These are phyloP conservation scores for Termitomyces sp. DNA, from an alignment of 768 basidiomycete species.

Conservation along the genomic window DNA sequence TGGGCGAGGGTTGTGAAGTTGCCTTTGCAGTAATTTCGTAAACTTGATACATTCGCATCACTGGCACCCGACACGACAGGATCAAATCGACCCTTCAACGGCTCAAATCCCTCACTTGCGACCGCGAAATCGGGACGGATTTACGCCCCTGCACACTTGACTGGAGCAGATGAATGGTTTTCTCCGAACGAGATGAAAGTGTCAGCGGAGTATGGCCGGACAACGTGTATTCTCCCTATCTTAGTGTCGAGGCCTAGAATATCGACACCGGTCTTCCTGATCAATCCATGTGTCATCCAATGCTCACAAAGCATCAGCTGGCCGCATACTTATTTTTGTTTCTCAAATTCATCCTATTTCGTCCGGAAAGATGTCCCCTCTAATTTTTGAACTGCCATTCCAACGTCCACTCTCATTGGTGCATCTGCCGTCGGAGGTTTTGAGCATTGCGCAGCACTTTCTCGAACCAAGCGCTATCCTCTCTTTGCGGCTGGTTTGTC, in stretches of 20 bases:
- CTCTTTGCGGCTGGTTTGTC: slow-evolving; percentile 1
- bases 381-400: neutral
- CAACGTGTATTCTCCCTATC: neutral
- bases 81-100: neutral
- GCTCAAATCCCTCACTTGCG: neutral
- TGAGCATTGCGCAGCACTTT: slow-evolving; percentile 1
- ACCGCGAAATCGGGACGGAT: neutral
- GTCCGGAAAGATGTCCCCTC: neutral
- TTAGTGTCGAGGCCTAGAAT: too few relatives aligned
- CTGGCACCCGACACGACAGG: neutral
- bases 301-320: neutral
- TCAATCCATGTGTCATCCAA: neutral
- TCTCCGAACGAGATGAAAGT: too few relatives aligned
- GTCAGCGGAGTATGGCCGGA: neutral
- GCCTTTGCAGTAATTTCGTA: too few relatives aligned
- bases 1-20: too few relatives aligned
- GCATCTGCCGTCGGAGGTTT: slow-evolving; percentile 1
- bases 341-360: neutral
- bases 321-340: neutral
- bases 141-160: too few relatives aligned
- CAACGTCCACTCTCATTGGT: neutral
- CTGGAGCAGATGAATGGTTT: neutral
- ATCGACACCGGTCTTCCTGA: neutral
- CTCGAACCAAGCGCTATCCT: slow-evolving; percentile 5
- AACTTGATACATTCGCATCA: too few relatives aligned